A percentile compares a stretch with the other conserved stretches of the same genome.
These are phyloP conservation scores for Rosa chinensis DNA, from an alignment of 306 rosid genomes.

Conservation along the genomic window DNA sequence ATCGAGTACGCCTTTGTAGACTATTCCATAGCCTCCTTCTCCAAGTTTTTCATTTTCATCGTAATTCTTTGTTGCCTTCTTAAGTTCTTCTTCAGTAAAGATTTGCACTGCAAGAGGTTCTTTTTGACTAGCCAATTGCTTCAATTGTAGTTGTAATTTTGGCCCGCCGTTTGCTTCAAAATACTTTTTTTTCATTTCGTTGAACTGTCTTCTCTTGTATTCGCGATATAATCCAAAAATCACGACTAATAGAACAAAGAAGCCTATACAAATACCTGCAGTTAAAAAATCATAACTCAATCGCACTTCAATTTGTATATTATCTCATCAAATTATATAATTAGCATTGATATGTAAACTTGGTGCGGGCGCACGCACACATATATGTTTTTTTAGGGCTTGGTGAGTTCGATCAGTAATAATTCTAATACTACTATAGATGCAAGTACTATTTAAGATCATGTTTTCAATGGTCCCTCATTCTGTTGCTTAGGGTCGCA, in stretches of 20 bases:
- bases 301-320: too few species aligned
- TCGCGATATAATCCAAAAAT: neutral
- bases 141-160: neutral
- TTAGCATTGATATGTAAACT: too few species aligned
- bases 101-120: neutral
- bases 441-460: too few species aligned
- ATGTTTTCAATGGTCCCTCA: too few species aligned
- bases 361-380: too few species aligned
- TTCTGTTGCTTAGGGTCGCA: too few species aligned
- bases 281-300: neutral
- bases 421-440: too few species aligned
- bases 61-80: neutral
- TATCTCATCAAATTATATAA: too few species aligned
- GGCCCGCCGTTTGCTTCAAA: conserved; percentile 25
- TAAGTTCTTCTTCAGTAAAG: conserved; percentile 6
- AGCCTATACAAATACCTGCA: conserved; percentile 17
- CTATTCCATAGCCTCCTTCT: neutral
- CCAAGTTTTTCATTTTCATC: neutral
- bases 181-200: conserved; percentile 4
- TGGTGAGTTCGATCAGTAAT: too few species aligned
- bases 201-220: conserved; percentile 3
- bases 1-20: too few species aligned
- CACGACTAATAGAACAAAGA: neutral
- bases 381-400: too few species aligned
- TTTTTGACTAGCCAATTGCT: neutral